Evolutionary conservation across 2,329 filamentous ascomycete species (phyloP), one percentile per base, ranked within the genome.

Genomic region (Dothideomycetes sp.): DNA sequence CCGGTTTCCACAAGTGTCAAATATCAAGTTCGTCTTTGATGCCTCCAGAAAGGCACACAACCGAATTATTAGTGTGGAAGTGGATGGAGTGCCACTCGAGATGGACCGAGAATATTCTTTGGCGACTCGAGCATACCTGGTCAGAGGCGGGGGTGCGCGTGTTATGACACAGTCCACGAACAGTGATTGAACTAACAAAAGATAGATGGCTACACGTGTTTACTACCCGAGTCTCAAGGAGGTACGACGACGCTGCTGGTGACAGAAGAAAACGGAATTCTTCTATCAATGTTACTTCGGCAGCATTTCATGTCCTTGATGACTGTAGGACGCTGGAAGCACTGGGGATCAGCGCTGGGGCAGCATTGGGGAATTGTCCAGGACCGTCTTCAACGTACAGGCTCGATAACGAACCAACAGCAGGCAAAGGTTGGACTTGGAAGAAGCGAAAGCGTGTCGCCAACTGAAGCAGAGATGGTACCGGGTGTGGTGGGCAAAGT

Each of bases 241-340:
- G 86, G 86, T 12, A 64, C 73, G 3, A 82, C 80, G 1, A 78
- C 86, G 50, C 84, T 88, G 55, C 64, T 94, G 12, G 80, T 94
- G 4, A 79, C 78, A 20, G 86, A 94, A 54, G 87, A 95, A 57
- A 88, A 84, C 50, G 88, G 87, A 3, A 79, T 93, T 12, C 70
- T 94, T 42, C 84, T 94, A 52, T 87, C 82, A 34, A 84, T 83
- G 55, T 80, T 95, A 58, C 70, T 95, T 15, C 77, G 87, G 10
- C 87, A 94, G 57, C 94, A 94, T 61, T 94, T 94, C 62, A 82
- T 94, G 73, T 83, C 80, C 5, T 69, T 94, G 30, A 84, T 84
- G 42, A 81, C 88, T 1, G 64, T 94, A 18, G 84, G 85, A 13
- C 76, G 77, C 52, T 94, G 87, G 87, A 78, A 75, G 45, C 71